These are phyloP conservation scores for Ilyonectria destructans DNA, from an alignment of 2,329 filamentous ascomycete genomes.

Conservation along the genomic window DNA sequence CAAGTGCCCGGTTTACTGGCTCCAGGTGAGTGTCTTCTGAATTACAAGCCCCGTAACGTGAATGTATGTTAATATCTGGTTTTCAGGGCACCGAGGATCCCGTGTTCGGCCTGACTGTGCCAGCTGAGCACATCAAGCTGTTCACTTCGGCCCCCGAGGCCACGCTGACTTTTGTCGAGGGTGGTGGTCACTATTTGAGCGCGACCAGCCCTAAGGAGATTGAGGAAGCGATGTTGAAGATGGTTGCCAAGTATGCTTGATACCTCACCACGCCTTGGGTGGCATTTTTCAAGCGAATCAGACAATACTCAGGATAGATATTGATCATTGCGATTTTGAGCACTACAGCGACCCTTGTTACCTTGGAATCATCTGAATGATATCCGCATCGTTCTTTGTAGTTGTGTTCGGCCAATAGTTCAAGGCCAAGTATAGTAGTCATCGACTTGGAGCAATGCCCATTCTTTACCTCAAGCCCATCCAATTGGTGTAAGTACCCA, in stretches of 20 bases:
- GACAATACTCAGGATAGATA: background rate
- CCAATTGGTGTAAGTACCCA: too few relatives aligned
- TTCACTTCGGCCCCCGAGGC: slow-evolving; percentile 64
- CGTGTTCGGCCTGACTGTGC: slow-evolving; percentile 59
- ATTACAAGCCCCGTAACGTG: background rate
- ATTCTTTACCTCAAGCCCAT: too few relatives aligned
- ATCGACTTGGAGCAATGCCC: too few relatives aligned
- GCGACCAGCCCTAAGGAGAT: slow-evolving; percentile 65
- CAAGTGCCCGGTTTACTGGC: slow-evolving; percentile 68
- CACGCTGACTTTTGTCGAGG: slow-evolving; percentile 61
- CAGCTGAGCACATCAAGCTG: slow-evolving; percentile 66
- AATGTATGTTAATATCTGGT: slow-evolving; percentile 21
- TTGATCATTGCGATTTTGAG: background rate
- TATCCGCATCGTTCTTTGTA: too few relatives aligned
- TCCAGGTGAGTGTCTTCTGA: slow-evolving; percentile 59
- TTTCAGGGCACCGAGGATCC: slow-evolving; percentile 63
- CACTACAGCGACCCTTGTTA: background rate
- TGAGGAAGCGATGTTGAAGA: slow-evolving; percentile 61
- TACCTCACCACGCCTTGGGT: background rate
- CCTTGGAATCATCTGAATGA: background rate
- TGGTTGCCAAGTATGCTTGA: slow-evolving; percentile 59
- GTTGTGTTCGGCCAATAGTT: too few relatives aligned
- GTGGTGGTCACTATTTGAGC: slow-evolving; percentile 66
- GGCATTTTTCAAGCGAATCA: background rate
- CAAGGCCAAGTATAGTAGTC: too few relatives aligned